Evolutionary conservation across 352 stramenopile genomes (phyloP).

Genomic region (Phytophthora vignae): DNA sequence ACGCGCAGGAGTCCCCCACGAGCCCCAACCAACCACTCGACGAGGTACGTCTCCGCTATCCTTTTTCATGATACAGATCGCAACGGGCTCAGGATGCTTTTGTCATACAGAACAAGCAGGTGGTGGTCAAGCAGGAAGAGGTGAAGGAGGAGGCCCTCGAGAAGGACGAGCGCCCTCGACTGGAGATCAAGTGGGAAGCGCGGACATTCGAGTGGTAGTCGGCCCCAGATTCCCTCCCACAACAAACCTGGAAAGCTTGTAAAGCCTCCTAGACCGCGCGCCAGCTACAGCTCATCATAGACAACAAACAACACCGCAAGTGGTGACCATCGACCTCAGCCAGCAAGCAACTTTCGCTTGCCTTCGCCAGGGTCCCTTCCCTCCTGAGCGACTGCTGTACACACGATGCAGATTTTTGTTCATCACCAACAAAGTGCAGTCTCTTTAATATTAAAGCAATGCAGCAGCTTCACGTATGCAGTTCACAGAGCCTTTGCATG

Average conservation of each 20-base stretch:
- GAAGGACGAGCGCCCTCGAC: constrained; percentile 10
- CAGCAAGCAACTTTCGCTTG: background rate
- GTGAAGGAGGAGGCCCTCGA: constrained; percentile 9
- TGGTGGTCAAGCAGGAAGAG: constrained; percentile 2
- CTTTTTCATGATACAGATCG: constrained; percentile 4
- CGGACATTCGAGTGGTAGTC: constrained; percentile 42
- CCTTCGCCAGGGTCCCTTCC: too few species aligned
- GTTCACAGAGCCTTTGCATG: background rate
- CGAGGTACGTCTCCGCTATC: constrained; percentile 20
- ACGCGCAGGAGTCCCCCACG: constrained; percentile 11
- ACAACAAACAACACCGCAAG: constrained; percentile 17
- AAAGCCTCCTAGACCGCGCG: constrained; percentile 9
- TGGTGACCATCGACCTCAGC: constrained; percentile 11
- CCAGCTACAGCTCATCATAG: constrained; percentile 9
- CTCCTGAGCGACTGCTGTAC: background rate
- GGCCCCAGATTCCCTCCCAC: too few species aligned
- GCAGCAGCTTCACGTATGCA: constrained; percentile 14
- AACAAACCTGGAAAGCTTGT: constrained; percentile 13
- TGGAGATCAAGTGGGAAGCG: constrained; percentile 31
- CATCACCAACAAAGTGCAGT: background rate
- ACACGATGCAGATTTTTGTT: background rate
- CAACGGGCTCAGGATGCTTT: too few species aligned
- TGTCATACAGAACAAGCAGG: constrained; percentile 23
- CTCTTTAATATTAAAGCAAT: constrained; percentile 23
- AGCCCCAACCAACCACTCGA: constrained; percentile 2